Evolutionary conservation across 2,329 filamentous ascomycete species (phyloP), one percentile per base, ranked within the genome.

Genomic region (Zymoseptoria brevis): DNA sequence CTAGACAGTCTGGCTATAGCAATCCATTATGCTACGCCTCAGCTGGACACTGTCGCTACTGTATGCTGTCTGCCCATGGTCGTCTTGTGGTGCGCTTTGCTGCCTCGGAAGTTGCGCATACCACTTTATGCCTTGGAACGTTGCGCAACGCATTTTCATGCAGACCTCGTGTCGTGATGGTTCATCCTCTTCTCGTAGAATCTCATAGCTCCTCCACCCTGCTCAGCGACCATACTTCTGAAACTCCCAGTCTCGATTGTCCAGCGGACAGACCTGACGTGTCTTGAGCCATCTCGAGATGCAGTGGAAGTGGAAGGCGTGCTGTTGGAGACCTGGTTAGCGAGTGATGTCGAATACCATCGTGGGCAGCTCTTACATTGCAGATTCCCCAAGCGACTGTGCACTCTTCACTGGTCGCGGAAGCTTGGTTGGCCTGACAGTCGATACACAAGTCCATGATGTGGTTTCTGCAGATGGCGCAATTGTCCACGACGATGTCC

Each of bases 381-480:
- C 94, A 99, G 64, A 97, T 96, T 57, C 94, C 94, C 94, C 94
- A 99, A 24, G 94, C 94, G 22, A 99, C 94, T 41, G 94, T 99
- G 75, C 94, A 99, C 76, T 99, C 94, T 72, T 99, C 94, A 65
- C 89, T 96, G 0, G 94, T 96, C 50, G 93, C 92, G 16, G 92
- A 96, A 45, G 93, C 92, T 77, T 99, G 94, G 75, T 99, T 99
- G 59, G 94, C 94, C 79, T 99, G 94, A 74, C 94, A 99, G 74
- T 99, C 94, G 69, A 99, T 99, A 75, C 94, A 99, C 26, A 99
- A 82, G 75, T 99, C 94, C 94, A 99, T 99, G 76, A 99, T 99
- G 75, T 99, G 94, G 75, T 99, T 99, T 73, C 94, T 85, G 81
- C 94, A 99, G 73, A 99, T 99, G 70, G 94, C 94, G 74, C 94